Conservation (phyloP, 352 stramenopile species). For the Phytophthora chlamydospora region DNA sequence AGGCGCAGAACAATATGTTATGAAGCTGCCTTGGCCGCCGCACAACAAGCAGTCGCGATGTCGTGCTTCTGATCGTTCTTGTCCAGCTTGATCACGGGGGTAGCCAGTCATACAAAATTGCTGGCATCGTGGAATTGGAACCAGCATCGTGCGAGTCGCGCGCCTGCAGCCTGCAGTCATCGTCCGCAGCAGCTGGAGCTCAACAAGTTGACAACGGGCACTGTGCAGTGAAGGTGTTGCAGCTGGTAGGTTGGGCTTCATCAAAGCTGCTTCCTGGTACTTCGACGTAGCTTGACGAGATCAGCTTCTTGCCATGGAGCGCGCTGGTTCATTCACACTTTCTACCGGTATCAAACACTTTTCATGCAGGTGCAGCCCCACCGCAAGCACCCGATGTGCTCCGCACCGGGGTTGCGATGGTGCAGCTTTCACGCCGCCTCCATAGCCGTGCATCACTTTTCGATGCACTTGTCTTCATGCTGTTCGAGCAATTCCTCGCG, state of each 20-base stretch:
- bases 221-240: conserved; percentile 4
- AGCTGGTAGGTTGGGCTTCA: conserved; percentile 24
- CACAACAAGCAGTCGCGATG: too few relatives aligned
- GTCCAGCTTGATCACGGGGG: too few relatives aligned
- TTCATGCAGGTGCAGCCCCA: not conserved
- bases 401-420: conserved; percentile 19
- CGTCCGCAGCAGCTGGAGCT: conserved; percentile 17
- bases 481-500: conserved; percentile 32
- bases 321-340: conserved; percentile 1
- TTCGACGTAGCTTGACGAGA: conserved; percentile 13
- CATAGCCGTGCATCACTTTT: conserved; percentile 17
- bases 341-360: too few relatives aligned
- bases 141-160: not conserved
- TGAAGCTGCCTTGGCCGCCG: too few relatives aligned
- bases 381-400: conserved; percentile 21
- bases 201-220: conserved; percentile 23
- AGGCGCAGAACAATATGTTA: too few relatives aligned
- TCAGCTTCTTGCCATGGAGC: conserved; percentile 29
- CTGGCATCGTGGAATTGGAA: conserved; percentile 3
- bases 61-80: not conserved
- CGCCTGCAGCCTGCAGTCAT: not conserved
- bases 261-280: conserved; percentile 2
- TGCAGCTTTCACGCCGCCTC: conserved; percentile 4
- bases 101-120: too few relatives aligned
- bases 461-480: conserved; percentile 6